phyloP scores from a whole-genome alignment of 2,329 filamentous ascomycete species.

The Fusarium sp. region DNA sequence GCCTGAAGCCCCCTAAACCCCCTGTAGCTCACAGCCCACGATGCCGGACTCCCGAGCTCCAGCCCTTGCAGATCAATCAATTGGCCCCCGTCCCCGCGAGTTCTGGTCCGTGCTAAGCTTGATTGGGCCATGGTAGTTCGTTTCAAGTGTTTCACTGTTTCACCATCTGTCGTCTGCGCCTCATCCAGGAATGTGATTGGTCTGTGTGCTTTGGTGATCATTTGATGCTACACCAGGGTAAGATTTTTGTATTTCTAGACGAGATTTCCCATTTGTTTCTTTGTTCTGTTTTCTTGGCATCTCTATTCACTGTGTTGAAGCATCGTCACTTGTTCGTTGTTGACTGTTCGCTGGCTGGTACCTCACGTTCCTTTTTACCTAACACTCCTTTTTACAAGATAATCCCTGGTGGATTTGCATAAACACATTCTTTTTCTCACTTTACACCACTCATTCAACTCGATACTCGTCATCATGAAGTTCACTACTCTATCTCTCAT shows the following conservation, averaged over 20 bases:
- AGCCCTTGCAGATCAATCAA: slow-evolving; percentile 11
- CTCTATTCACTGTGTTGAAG: not conserved
- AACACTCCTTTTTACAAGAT: not conserved
- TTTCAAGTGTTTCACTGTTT: slow-evolving; percentile 16
- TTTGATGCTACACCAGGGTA: not conserved
- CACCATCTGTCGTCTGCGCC: slow-evolving; percentile 20
- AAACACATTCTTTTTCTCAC: not conserved
- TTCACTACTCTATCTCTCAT: slow-evolving; percentile 42
- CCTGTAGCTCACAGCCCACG: not conserved
- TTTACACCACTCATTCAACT: not conserved
- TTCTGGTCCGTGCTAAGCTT: not conserved
- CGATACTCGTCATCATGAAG: slow-evolving; percentile 45
- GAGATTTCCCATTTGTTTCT: not conserved
- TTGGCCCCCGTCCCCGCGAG: slow-evolving; percentile 6
- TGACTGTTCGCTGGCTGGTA: not conserved
- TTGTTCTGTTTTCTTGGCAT: not conserved
- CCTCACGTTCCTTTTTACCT: slow-evolving; percentile 5
- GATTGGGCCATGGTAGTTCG: slow-evolving; percentile 11
- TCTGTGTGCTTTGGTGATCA: not conserved
- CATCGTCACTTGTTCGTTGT: not conserved
- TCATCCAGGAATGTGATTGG: slow-evolving; percentile 23
- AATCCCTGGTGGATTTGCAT: not conserved
- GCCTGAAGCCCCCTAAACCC: not conserved
- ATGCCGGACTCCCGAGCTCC: slow-evolving; percentile 18
- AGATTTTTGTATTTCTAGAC: not conserved